Base-by-base conservation (phyloP, 2,329 filamentous ascomycete species). In the Claviceps purpurea region DNA sequence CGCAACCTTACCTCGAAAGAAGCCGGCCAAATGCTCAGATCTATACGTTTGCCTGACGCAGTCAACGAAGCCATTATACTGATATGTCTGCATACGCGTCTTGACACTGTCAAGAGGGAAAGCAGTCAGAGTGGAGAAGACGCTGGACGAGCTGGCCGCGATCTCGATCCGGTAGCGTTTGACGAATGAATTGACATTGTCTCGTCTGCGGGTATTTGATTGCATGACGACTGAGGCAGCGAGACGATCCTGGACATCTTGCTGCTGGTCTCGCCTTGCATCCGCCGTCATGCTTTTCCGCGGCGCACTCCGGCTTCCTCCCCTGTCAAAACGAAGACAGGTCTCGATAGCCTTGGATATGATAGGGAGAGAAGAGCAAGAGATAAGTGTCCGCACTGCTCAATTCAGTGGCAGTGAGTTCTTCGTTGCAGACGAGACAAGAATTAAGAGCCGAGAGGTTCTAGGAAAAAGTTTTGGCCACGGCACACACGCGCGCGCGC, bases 71-170 rank as follows among this genome's bases (percentile, higher is more conserved):
- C 78, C 87, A 58, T 78, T 75, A 69, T 86, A 90, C 57, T 85
- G 81, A 69, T 93, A 91, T 58, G 85, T 87, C 72, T 94, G 88
- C 81, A 93, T 88, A 62, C 88, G 85, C 52, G 86, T 90, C 74
- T 94, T 94, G 65, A 91, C 84, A 61, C 88, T 91, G 67, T 94
- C 88, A 59, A 94, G 79, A 22, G 88, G 88, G 64, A 91, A 94
- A n/a, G 87, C 85, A 58, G 78, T 75, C 63, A 89, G 77, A 43
- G 87, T 93, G 40, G 85, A 89, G 52, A 91, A 74, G 58, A 90
- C 75, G 67, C 85, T 90, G 64, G 84, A 86, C 41, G 81, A 75
- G 68, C 83, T 86, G 45, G 88, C 87, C 55, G 87, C 81, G 58
- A 93, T 81, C 69, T 91, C 85, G 48, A 85, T 90, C 58, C 86